These are phyloP conservation scores for Nakaseomyces delphensis DNA, from an alignment of 1,139 yeast genomes.

Conservation along the genomic window DNA sequence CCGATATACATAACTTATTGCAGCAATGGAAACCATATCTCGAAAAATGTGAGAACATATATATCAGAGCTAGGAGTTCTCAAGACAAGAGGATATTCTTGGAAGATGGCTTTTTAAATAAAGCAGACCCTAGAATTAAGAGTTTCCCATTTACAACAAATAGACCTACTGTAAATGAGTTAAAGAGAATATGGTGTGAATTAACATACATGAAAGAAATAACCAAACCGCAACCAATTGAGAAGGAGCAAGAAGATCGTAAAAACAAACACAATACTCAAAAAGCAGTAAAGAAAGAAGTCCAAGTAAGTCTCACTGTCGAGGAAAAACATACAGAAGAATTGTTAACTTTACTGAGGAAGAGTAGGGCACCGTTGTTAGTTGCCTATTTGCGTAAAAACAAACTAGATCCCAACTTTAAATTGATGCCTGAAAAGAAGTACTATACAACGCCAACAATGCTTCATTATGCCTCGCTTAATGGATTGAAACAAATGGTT, in stretches of 20 bases:
- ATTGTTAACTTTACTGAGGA: slow-evolving; percentile 50
- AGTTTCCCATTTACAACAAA: slow-evolving; percentile 82
- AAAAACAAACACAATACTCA: slow-evolving; percentile 8
- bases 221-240: slow-evolving; percentile 39
- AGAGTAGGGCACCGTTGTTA: slow-evolving; percentile 71
- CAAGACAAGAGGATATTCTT: slow-evolving; percentile 56
- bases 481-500: slow-evolving; percentile 61
- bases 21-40: slow-evolving; percentile 55
- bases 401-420: slow-evolving; percentile 43
- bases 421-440: slow-evolving; percentile 45
- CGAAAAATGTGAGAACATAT: slow-evolving; percentile 58
- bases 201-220: slow-evolving; percentile 55
- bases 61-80: slow-evolving; percentile 74
- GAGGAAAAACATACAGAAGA: slow-evolving; percentile 45
- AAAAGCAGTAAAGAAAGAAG: slow-evolving; percentile 15
- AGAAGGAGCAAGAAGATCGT: slow-evolving; percentile 26
- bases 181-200: slow-evolving; percentile 78
- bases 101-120: slow-evolving; percentile 45
- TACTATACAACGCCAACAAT: slow-evolving; percentile 59
- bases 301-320: slow-evolving; percentile 20
- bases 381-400: slow-evolving; percentile 54
- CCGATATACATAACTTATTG: slow-evolving; percentile 65
- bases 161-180: slow-evolving; percentile 75
- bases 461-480: slow-evolving; percentile 68
- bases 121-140: slow-evolving; percentile 50